Evolutionary conservation across 2,329 filamentous ascomycete genomes (phyloP).

Genomic region (Colletotrichum acutatum): DNA sequence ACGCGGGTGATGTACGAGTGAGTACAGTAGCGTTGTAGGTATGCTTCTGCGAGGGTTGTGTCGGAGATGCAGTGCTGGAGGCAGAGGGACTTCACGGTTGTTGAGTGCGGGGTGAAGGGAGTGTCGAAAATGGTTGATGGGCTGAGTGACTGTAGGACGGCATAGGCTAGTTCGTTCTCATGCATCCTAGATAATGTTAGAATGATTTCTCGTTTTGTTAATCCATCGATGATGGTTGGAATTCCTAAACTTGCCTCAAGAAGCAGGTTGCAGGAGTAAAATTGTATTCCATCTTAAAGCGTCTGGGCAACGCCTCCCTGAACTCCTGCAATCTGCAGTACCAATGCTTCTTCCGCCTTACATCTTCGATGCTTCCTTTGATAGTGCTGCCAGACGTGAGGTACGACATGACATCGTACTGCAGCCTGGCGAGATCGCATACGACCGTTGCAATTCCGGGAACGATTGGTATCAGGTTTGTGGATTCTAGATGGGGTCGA

Average conservation of each 20-base stretch:
- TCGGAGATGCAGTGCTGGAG: slow-evolving; percentile 31
- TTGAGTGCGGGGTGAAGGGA: slow-evolving; percentile 11
- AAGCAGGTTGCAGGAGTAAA: slow-evolving; percentile 22
- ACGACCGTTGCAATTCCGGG: slow-evolving; percentile 23
- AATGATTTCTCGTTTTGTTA: no score
- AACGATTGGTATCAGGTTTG: not conserved
- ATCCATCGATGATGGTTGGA: not conserved
- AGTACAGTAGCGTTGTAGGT: slow-evolving; percentile 7
- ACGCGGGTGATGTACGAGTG: slow-evolving; percentile 27
- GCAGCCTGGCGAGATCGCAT: slow-evolving; percentile 9
- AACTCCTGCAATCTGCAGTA: slow-evolving; percentile 20
- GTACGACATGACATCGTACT: slow-evolving; percentile 30
- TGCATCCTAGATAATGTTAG: slow-evolving; percentile 18
- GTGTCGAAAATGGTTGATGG: slow-evolving; percentile 21
- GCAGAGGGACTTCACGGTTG: slow-evolving; percentile 22
- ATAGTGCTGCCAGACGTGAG: slow-evolving; percentile 20
- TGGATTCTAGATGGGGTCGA: not conserved
- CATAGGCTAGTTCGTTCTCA: slow-evolving; percentile 30
- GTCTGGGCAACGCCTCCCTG: slow-evolving; percentile 1
- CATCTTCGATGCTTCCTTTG: slow-evolving; percentile 16
- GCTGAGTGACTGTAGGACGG: slow-evolving; percentile 14
- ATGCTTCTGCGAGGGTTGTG: slow-evolving; percentile 24
- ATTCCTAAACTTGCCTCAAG: not conserved
- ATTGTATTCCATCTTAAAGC: slow-evolving; percentile 21
- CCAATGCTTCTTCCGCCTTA: slow-evolving; percentile 3